Evolutionary conservation across 352 stramenopile genomes (phyloP).

Genomic region (Elongisporangium undulatum): DNA sequence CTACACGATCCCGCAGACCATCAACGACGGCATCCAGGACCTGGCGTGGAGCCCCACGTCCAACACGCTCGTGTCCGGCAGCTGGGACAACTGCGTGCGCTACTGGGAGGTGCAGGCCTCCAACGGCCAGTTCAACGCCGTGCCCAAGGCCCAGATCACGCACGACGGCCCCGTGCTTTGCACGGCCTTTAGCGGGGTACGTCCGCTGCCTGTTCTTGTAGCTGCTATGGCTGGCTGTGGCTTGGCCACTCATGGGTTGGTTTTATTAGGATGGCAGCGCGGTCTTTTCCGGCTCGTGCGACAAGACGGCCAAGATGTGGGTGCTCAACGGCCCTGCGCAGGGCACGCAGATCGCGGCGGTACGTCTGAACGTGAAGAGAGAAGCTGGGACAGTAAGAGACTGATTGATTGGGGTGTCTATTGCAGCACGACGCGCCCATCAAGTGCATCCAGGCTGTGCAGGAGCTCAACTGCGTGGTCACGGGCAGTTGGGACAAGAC

Average conservation of each 20-base stretch:
- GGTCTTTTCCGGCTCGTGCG: slow-evolving; percentile 91
- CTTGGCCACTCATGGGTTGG: neutral
- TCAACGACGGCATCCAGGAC: slow-evolving; percentile 75
- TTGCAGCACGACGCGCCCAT: slow-evolving; percentile 90
- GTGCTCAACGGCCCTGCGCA: slow-evolving; percentile 69
- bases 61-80: slow-evolving; percentile 73
- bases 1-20: slow-evolving; percentile 60
- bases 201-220: slow-evolving; percentile 1
- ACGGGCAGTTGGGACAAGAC: slow-evolving; percentile 94
- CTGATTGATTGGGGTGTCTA: neutral
- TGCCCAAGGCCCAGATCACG: slow-evolving; percentile 80
- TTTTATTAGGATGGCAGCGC: slow-evolving; percentile 84
- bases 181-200: slow-evolving; percentile 85
- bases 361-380: slow-evolving; percentile 16
- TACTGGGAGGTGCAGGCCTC: slow-evolving; percentile 83
- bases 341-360: slow-evolving; percentile 75
- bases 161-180: slow-evolving; percentile 91
- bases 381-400: neutral
- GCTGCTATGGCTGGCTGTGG: neutral
- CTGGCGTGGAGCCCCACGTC: slow-evolving; percentile 68
- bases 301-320: slow-evolving; percentile 97
- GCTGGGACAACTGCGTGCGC: slow-evolving; percentile 81
- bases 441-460: slow-evolving; percentile 82
- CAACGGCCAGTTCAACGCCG: slow-evolving; percentile 63
- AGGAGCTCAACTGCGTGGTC: slow-evolving; percentile 87